Evolutionary conservation across 768 basidiomycete species (phyloP), one percentile per base, ranked within the genome.

Genomic region (Mycena kentingensis): DNA sequence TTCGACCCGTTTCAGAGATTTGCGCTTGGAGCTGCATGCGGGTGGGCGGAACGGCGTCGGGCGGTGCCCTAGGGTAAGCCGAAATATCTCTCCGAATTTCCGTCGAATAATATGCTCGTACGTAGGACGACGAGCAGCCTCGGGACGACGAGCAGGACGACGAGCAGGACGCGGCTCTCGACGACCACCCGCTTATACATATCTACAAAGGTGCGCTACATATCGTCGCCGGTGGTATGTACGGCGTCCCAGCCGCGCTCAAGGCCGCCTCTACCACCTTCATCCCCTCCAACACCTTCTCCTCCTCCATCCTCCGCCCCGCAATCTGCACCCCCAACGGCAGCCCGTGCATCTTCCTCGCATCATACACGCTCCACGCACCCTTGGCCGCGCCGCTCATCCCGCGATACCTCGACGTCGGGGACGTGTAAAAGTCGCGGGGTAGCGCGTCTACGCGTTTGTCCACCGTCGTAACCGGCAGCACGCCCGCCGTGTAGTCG

Each of bases 261-360:
- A 67, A 34, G n/a, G 49, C 53, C 28, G 32, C 34, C 37, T 74
- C 66, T 42, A 80, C 62, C 7, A 88, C 73, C 60, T 80, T 79
- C 82, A 88, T 87, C 2, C 81, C 85, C 60, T 83, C 80, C 6
- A 89, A 56, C 2, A 87, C 86, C 61, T 83, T 83, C 67, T 90
- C 88, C 67, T 90, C 88, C 63, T 87, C 83, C 34, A 87, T 73
- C 35, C 82, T 70, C 38, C 77, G 69, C 2, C 85, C 85, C 1
- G 81, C 75, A 27, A 89, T 66, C 63, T 89, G 86, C 11, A 88
- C 79, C 2, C 85, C 84, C 2, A 89, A 63, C 0, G 88, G 86
- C 4, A 88, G 69, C 6, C 87, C 87, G 51, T 83, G 76, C 83
- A 87, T 87, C 52, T 77, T 74, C 13, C 78, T 69, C 1, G 80